Base-by-base conservation (phyloP, 2,329 filamentous ascomycete genomes). In the Trichoderma arundinaceum region DNA sequence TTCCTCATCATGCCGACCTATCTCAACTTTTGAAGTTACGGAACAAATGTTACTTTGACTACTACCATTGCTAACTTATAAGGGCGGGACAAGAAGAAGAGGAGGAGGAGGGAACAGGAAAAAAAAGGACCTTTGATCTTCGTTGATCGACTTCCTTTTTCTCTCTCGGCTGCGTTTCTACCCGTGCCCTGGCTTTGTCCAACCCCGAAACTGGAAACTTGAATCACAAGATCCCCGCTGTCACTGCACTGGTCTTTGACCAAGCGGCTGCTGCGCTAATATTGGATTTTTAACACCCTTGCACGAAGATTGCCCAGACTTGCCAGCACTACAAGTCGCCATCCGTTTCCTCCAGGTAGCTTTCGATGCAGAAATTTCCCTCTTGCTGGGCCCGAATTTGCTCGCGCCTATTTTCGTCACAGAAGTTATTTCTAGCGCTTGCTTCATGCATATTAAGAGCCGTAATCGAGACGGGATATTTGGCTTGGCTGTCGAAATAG, bases 141-240 rank as follows among this genome's bases (percentile, higher is more conserved):
- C 33, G 41, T 62, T 62, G 64, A 66, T 66, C 64, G 64, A 62
- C 41, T 66, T 62, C 51, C 57, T 33, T 43, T 66, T 66, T 62
- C 49, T 54, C 49, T 57, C 49, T 66, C 51, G 52, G 35, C 65
- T 52, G 53, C 52, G 32, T 56, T 46, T 46, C 56, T 49, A 12
- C 41, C 52, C 35, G 17, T 32, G 22, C 51, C 58, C 51, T 48
- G 51, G 51, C 57, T 62, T 43, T 54, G 49, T 61, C 64, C 64
- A 66, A 66, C 57, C 57, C 57, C 53, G 53, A 59, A 51, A 51
- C 44, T 65, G 46, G 54, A 59, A 61, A 39, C 49, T 44, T 66
- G 57, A 66, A 66, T 56, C 51, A 43, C 57, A 61, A 66, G 58
- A 54, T 61, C 64, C 64, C 64, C 64, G 57, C 64, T n/a, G 51